Evolutionary conservation across 495 filamentous ascomycete genomes (phyloP), one percentile per base, ranked within the genome.

Genomic region (Patellaria atrata): DNA sequence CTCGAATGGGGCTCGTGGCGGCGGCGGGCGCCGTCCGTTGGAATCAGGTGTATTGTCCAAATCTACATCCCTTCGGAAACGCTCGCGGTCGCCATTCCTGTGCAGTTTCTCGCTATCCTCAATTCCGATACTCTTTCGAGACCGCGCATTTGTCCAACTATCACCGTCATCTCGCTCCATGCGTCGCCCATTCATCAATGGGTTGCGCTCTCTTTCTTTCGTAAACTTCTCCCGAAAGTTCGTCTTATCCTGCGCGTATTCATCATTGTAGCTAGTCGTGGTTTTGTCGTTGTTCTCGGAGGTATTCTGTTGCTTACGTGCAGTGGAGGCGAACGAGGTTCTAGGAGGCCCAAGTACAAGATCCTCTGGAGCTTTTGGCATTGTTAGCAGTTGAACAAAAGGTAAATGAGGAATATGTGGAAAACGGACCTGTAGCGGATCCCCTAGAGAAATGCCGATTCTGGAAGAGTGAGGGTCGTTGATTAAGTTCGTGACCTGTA

Each of bases 301-400:
- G n/a, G n/a, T n/a, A n/a, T n/a, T n/a, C n/a, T n/a, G n/a, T n/a
- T n/a, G 21, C 36, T 17, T 36, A 11, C 43, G 40, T 15, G 80
- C 82, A 11, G 82, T 76, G 7, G 86, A 94, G 38, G 81, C 75
- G 55, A 96, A 94, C 19, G 73, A 73, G 17, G 72, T 82, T 44
- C 85, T 84, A 1, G 86, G 84, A 20, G 86, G 86, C 21, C 83
- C 85, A 24, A 94, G 79, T 43, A 92, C 66, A 37, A 92, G 84
- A 38, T 93, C 82, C 50, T 89, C 85, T 41, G 63, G 56, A 43
- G 70, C 70, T 7, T n/a, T 13, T 7, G 12, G 7, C 25, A 22
- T 19, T 16, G 36, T 51, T 37, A 52, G 45, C 26, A 35, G 18
- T 22, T 28, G 38, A 42, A 35, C 39, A 24, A 39, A 22, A 37